Conservation (phyloP, 2,329 filamentous ascomycete species). For the Claviceps quebecensis region DNA sequence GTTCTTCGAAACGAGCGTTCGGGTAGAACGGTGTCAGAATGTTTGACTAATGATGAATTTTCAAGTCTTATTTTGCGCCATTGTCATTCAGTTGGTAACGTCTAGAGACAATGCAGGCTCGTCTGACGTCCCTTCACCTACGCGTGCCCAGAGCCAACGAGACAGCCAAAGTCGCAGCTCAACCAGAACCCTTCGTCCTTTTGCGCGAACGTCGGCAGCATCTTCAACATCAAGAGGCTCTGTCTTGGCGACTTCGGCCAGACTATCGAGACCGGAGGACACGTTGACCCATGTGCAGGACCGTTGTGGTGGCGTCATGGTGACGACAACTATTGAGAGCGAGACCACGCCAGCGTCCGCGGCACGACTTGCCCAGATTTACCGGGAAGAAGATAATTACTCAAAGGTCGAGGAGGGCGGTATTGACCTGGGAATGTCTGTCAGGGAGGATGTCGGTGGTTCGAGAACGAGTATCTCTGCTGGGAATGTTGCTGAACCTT, state of each 20-base stretch:
- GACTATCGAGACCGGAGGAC: background rate
- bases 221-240: background rate
- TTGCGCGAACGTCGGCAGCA: background rate
- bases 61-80: conserved; percentile 43
- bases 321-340: conserved; percentile 24
- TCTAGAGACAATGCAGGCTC: conserved; percentile 29
- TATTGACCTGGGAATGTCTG: background rate
- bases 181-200: conserved; percentile 2
- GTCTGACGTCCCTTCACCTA: conserved; percentile 10
- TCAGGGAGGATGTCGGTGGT: background rate
- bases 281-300: background rate
- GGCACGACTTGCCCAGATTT: background rate
- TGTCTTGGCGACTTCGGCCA: background rate
- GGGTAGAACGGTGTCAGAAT: background rate
- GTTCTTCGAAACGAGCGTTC: background rate
- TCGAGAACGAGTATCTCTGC: background rate
- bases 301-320: conserved; percentile 13
- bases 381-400: background rate
- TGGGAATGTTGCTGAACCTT: background rate
- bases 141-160: conserved; percentile 6
- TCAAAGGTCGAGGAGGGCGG: background rate
- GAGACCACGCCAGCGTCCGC: conserved; percentile 16
- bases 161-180: conserved; percentile 5
- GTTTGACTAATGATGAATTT: background rate
- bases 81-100: conserved; percentile 49